Evolutionary conservation across 805 yeast genomes (phyloP), one percentile per base, ranked within the genome.

Genomic region (Isabelozyma pseudorhagii): DNA sequence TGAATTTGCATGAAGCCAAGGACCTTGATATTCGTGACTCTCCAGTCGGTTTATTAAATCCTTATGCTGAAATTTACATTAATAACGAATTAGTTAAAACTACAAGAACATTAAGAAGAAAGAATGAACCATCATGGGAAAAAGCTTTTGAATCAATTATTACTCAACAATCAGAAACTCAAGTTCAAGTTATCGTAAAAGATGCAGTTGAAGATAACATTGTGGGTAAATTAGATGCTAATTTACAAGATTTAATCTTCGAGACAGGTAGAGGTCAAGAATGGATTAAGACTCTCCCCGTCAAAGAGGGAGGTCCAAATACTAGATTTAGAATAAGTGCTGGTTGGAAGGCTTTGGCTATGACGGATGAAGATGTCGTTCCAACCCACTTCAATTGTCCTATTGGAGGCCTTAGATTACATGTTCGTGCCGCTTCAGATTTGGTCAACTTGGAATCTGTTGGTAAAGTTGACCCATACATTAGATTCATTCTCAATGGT

Each of bases 401-500:
- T 39, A 72, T 88, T 52, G 96, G 93, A 56, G 83, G 82, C 40
- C 62, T 83, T 27, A 80, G 85, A 69, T 59, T 88, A 38, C 83
- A 81, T 58, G 57, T 88, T 45, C 75, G 83, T 50, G 68, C 73
- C 34, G 86, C 84, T 14, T 62, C 62, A 9, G 79, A 81, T 40
- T 67, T 84, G 56, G 71, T 77, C 56, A 72, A 83, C 56, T 67
- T 86, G 56, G 87, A 85, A 56, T 77, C 83, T 13, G 78, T 86
- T 46, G 93, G 94, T 49, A 81, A 78, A 49, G 83, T 87, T 58
- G 92, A 88, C 66, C 94, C 96, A 4, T 87, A 86, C 58, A 82
- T 85, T 39, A 76, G 80, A 51, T 75, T 87, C 8, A 59, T 80
- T 38, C 65, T 81, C 50, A 82, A 84, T 58, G 87, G 86, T 55